Evolutionary conservation across 192 early-diverging fungal species (phyloP).

Genomic region (Coemansia sp.): DNA sequence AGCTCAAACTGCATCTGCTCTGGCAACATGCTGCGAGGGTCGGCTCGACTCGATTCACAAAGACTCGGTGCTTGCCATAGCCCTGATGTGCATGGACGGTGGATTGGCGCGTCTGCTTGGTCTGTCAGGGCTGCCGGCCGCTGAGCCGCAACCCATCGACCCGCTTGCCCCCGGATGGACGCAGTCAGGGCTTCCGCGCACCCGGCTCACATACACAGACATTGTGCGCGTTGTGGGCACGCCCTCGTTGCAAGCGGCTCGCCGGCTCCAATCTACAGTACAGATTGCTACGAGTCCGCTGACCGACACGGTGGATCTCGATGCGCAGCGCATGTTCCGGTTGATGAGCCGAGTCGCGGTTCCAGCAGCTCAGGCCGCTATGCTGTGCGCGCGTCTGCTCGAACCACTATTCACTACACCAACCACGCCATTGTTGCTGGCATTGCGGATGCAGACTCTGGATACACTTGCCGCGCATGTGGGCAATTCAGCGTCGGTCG

Average conservation of each 20-base stretch:
- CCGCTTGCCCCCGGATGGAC: neutral
- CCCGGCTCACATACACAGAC: neutral
- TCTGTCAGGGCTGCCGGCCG: slow-evolving; percentile 12
- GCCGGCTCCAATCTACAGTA: slow-evolving; percentile 3
- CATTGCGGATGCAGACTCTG: slow-evolving; percentile 11
- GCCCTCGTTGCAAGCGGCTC: neutral
- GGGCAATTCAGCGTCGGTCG: neutral
- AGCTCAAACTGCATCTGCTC: neutral
- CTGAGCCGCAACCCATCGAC: neutral
- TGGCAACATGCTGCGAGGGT: neutral
- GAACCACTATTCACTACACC: slow-evolving; percentile 11
- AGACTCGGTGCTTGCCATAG: slow-evolving; percentile 17
- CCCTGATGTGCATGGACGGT: slow-evolving; percentile 18
- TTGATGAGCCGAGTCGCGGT: slow-evolving; percentile 35
- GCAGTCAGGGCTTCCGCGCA: neutral
- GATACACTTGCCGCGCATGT: slow-evolving; percentile 16
- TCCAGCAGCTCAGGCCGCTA: slow-evolving; percentile 15
- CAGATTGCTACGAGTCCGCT: too few species aligned
- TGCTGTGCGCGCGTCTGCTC: slow-evolving; percentile 14
- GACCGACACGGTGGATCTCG: slow-evolving; percentile 10
- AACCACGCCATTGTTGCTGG: neutral
- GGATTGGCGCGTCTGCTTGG: slow-evolving; percentile 22
- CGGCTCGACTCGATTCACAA: neutral
- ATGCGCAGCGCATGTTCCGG: slow-evolving; percentile 42
- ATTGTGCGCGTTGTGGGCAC: slow-evolving; percentile 14